Base-by-base conservation (phyloP, 139 green algal species). In the Chlorella vulgaris region DNA sequence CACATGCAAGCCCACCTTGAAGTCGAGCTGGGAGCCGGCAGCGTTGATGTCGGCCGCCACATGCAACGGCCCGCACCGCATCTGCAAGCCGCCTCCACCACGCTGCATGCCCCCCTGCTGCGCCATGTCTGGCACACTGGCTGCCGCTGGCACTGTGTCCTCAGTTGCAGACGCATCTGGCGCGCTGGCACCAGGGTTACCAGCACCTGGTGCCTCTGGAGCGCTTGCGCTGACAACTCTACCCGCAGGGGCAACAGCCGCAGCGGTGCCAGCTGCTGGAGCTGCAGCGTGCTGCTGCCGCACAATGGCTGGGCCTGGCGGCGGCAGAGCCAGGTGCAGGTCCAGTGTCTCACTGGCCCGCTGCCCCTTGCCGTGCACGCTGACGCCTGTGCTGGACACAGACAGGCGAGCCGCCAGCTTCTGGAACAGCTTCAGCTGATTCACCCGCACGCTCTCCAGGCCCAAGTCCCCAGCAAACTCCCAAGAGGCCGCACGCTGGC, bases 291-390 rank as follows among this genome's bases (percentile, higher is more conserved):
- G 24, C 74, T 73, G 65, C 33, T 73, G 47, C 24, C 36, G n/a
- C n/a, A n/a, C n/a, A n/a, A n/a, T 33, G 19, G 67, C 33, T 3
- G 31, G 51, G 29, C 29, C 63, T 65, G 89, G 67, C 51, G 88
- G 58, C 15, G 89, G 87, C 73, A 95, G 73, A 4, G 87, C 84
- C 26, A 96, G 74, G 74, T 94, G 86, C 19, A 96, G 58, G 43
- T 96, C 89, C 40, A 97, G 55, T 38, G 86, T 66, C 70, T 96
- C 92, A 73, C 93, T 87, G 36, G 85, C 26, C 8, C 88, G 50
- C 31, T 66, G 58, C 4, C 89, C 83, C 69, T 86, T 83, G 38
- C 84, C 86, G 50, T 90, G 77, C 33, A 92, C 61, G 24, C 74
- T 74, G 5, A 93, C 55, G 22, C 62, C 69, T 4, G 36, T 28